phyloP scores from a whole-genome alignment of 2,329 filamentous ascomycete species.

The Aspergillus sp. region DNA sequence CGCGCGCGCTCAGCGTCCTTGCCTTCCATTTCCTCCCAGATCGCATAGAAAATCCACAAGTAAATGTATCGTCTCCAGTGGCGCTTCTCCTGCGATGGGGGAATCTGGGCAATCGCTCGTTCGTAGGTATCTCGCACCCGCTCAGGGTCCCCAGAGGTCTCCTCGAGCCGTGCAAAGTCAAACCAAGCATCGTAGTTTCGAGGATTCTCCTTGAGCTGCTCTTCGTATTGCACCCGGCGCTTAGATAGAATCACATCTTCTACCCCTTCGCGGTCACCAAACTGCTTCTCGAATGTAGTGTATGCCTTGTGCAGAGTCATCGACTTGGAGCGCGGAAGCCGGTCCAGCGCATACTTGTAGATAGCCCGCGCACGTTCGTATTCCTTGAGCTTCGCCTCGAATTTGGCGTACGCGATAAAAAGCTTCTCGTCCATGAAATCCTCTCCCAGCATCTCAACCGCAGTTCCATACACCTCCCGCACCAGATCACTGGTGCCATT shows the following conservation, averaged over 20 bases:
- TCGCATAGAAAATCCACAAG: slow-evolving; percentile 93
- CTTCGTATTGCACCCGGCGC: slow-evolving; percentile 85
- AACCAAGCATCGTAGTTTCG: slow-evolving; percentile 98
- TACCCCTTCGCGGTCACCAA: slow-evolving; percentile 84
- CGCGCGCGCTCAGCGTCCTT: slow-evolving; percentile 71
- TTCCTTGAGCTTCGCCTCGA: slow-evolving; percentile 90
- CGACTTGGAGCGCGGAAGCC: slow-evolving; percentile 80
- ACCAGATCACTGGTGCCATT: slow-evolving; percentile 87
- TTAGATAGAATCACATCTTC: slow-evolving; percentile 96
- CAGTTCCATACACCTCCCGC: slow-evolving; percentile 80
- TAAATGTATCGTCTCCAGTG: slow-evolving; percentile 98
- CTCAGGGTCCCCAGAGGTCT: slow-evolving; percentile 73
- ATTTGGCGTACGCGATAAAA: slow-evolving; percentile 92
- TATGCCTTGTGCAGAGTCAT: slow-evolving; percentile 84
- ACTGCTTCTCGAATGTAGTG: slow-evolving; percentile 97
- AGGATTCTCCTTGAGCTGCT: slow-evolving; percentile 84
- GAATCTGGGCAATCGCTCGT: slow-evolving; percentile 88
- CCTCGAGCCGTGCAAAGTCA: slow-evolving; percentile 86
- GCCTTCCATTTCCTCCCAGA: slow-evolving; percentile 87
- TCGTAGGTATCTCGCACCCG: slow-evolving; percentile 90
- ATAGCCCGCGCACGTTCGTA: slow-evolving; percentile 90
- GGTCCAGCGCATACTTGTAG: slow-evolving; percentile 93
- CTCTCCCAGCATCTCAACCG: slow-evolving; percentile 83
- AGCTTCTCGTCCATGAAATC: slow-evolving; percentile 94
- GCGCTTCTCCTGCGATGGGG: slow-evolving; percentile 90